Percentiles rank a stretch among this genome's conserved stretches.
phyloP scores from a whole-genome alignment of 2,329 filamentous ascomycete genomes.

The Myriosclerotinia curreyana region DNA sequence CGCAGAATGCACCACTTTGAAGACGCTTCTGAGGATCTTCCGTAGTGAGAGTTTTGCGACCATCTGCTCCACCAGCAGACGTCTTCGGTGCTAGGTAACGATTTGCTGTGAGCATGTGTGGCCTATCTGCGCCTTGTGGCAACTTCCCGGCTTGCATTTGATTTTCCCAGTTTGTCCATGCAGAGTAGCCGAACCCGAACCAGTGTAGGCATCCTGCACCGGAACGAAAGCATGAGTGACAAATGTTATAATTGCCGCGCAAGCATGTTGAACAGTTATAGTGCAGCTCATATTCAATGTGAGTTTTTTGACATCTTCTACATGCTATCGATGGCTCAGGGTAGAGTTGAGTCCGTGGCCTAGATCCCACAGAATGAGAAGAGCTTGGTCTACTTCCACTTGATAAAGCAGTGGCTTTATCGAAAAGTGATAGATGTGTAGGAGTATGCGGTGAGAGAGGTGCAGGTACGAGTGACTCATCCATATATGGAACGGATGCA shows the following conservation, averaged over 20 bases:
- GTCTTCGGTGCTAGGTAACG: constrained; percentile 54
- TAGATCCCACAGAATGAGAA: constrained; percentile 36
- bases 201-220: constrained; percentile 79
- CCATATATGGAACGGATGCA: constrained; percentile 24
- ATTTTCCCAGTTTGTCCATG: constrained; percentile 64
- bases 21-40: constrained; percentile 67
- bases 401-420: constrained; percentile 35
- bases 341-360: constrained; percentile 47
- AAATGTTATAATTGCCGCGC: constrained; percentile 73
- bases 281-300: constrained; percentile 83
- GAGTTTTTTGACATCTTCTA: constrained; percentile 62
- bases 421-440: constrained; percentile 30
- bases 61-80: constrained; percentile 52
- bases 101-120: constrained; percentile 57
- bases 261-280: constrained; percentile 75
- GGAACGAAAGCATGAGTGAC: constrained; percentile 72
- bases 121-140: constrained; percentile 43
- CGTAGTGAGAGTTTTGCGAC: constrained; percentile 56
- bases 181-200: constrained; percentile 80
- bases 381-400: constrained; percentile 37
- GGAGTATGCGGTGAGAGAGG: constrained; percentile 34
- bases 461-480: constrained; percentile 34
- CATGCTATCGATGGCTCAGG: constrained; percentile 73
- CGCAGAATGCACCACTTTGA: constrained; percentile 81
- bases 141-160: constrained; percentile 39